Evolutionary conservation across 1,139 yeast species (phyloP), one percentile per base, ranked within the genome.

Genomic region (Candida tropicalis): DNA sequence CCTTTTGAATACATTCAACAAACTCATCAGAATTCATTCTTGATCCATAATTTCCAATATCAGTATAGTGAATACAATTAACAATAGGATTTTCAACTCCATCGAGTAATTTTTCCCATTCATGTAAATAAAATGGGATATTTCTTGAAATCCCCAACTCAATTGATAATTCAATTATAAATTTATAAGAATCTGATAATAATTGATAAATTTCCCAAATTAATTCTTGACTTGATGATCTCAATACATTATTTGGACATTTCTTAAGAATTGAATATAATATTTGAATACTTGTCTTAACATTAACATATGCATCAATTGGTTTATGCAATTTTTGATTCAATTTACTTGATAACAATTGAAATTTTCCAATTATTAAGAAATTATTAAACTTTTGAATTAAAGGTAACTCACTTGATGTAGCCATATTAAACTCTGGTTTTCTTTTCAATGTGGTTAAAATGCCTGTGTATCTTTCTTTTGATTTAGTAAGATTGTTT

Each of bases 111-210:
- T 67, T 72, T 7, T 59, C 57, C 33, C 76, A 64, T 50, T 84
- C 89, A 5, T 63, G 62, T 11, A 71, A 50, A 57, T 74, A 82
- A 55, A 70, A 79, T 3, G 67, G 65, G 32, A 78, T 66, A 43
- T 82, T 87, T 49, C 77, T 77, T 0, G 81, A 65, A 2, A 80
- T 53, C 0, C 89, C 88, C 36, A 80, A 53, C 35, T 66, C 69
- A 16, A 68, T 60, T 43, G 70, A 66, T 1, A 65, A 52, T 3
- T 64, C 58, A 25, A 81, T 59, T 18, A 77, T 56, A 9, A 47
- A 44, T 12, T 59, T 57, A 52, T 75, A 75, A 5, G 75, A 49
- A 4, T 60, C 56, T 9, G 68, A 55, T 26, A 81, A 55, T 20
- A 62, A 51, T 1, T 49, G 47, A 0, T 70, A 58, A 1, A 76